Evolutionary conservation across 129 eudicot species (phyloP).

Genomic region (Smallanthus sonchifolius): DNA sequence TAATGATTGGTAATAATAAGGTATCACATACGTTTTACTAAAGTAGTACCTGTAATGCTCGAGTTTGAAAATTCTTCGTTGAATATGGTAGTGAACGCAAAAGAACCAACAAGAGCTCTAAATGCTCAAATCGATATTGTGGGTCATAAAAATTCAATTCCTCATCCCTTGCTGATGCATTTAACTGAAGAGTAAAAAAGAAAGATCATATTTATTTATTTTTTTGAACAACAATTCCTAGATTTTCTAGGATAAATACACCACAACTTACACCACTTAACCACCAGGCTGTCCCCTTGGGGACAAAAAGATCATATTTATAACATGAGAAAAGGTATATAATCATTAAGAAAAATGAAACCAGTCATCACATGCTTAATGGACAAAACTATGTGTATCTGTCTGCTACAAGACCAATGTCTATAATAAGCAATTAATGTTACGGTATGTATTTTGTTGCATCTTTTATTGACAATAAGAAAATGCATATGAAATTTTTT

Average conservation of each 20-base stretch:
- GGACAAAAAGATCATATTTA: not conserved
- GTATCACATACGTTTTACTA: not conserved
- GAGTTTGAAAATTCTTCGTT: slow-evolving; percentile 53
- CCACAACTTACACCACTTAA: too few relatives aligned
- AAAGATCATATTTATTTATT: not conserved
- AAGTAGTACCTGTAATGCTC: slow-evolving; percentile 73
- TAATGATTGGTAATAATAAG: slow-evolving; percentile 2
- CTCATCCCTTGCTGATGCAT: slow-evolving; percentile 70
- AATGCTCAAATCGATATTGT: slow-evolving; percentile 81
- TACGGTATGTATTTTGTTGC: not conserved
- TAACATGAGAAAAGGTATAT: slow-evolving; percentile 4
- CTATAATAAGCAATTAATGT: not conserved
- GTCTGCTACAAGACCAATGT: not conserved
- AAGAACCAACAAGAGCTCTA: slow-evolving; percentile 73
- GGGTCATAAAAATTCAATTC: slow-evolving; percentile 81
- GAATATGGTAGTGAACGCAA: slow-evolving; percentile 83
- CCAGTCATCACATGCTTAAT: not conserved
- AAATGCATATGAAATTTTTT: not conserved
- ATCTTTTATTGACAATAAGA: not conserved
- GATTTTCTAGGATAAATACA: too few relatives aligned
- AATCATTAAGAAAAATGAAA: not conserved
- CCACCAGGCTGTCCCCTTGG: too few relatives aligned
- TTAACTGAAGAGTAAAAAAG: slow-evolving; percentile 46
- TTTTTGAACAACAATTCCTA: too few relatives aligned
- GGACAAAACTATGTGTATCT: not conserved